Evolutionary conservation across 2,329 filamentous ascomycete genomes (phyloP).

Genomic region (Fusarium vanettenii): DNA sequence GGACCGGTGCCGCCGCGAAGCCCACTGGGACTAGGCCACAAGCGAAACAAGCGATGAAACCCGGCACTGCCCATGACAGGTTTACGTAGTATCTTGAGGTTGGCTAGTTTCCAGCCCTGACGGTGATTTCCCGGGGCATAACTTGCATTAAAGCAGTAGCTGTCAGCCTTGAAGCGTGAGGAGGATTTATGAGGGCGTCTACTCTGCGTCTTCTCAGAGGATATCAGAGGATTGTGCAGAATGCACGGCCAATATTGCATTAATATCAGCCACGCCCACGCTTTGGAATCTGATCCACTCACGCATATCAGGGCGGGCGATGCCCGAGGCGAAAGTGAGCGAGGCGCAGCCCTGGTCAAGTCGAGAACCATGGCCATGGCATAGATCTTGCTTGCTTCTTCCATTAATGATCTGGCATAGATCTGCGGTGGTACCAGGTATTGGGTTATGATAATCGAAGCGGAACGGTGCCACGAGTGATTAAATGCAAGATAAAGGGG

Average conservation of each 20-base stretch:
- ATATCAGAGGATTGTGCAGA: neutral
- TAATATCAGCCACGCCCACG: neutral
- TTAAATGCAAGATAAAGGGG: slow-evolving; percentile 3
- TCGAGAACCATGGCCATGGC: neutral
- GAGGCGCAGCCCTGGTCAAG: neutral
- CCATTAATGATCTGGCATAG: neutral
- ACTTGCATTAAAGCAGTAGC: neutral
- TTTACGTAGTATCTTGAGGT: neutral
- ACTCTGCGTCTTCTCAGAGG: neutral
- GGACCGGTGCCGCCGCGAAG: neutral
- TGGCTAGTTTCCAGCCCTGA: neutral
- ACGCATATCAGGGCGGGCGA: neutral
- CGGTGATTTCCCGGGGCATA: neutral
- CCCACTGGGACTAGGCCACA: neutral
- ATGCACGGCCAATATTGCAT: neutral
- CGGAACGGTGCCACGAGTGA: neutral
- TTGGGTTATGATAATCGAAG: neutral
- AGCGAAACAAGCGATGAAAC: neutral
- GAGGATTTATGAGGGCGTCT: neutral
- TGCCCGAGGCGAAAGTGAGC: neutral
- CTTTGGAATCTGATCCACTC: neutral
- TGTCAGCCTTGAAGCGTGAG: neutral
- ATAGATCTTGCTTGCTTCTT: neutral
- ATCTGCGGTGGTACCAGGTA: neutral
- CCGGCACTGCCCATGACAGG: neutral